These are phyloP conservation scores for Hygrocybe coccinea DNA, from an alignment of 768 basidiomycete species.

Conservation along the genomic window DNA sequence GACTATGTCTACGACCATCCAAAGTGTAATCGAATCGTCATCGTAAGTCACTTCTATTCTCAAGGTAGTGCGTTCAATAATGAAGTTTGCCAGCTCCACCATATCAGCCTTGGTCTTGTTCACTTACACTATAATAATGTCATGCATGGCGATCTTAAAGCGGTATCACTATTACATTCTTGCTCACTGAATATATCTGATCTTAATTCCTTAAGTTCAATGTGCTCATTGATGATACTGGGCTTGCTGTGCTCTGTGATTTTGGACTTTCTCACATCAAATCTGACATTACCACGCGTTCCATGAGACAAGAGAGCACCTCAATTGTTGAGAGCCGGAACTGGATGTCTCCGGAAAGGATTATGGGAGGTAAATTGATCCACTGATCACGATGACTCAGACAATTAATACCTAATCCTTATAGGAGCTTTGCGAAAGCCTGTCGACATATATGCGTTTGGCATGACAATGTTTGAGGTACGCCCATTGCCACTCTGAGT, in stretches of 20 bases:
- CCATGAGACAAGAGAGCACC: background rate
- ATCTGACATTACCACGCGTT: background rate
- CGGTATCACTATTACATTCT: background rate
- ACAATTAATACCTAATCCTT: no score
- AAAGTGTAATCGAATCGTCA: background rate
- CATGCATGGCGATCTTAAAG: slow-evolving; percentile 6
- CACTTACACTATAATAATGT: slow-evolving; percentile 1
- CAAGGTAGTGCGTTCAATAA: background rate
- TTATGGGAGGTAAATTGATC: slow-evolving; percentile 1
- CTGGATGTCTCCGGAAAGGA: slow-evolving; percentile 7
- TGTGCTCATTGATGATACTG: slow-evolving; percentile 15
- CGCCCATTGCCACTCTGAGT: background rate
- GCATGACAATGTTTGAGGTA: slow-evolving; percentile 10
- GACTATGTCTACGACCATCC: slow-evolving; percentile 3
- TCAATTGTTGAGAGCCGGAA: slow-evolving; percentile 2
- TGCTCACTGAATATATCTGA: background rate
- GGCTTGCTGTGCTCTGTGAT: slow-evolving; percentile 3
- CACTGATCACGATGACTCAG: background rate
- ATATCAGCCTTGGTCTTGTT: slow-evolving; percentile 4
- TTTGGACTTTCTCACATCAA: slow-evolving; percentile 5
- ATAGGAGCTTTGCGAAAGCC: slow-evolving; percentile 2
- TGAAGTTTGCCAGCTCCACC: background rate
- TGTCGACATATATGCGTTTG: slow-evolving; percentile 8
- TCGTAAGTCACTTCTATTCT: background rate
- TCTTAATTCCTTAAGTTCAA: slow-evolving; percentile 27